Percentiles rank a stretch among this genome's conserved stretches.
phyloP scores from a whole-genome alignment of 805 yeast genomes.

The Saccharomyces paradoxus region DNA sequence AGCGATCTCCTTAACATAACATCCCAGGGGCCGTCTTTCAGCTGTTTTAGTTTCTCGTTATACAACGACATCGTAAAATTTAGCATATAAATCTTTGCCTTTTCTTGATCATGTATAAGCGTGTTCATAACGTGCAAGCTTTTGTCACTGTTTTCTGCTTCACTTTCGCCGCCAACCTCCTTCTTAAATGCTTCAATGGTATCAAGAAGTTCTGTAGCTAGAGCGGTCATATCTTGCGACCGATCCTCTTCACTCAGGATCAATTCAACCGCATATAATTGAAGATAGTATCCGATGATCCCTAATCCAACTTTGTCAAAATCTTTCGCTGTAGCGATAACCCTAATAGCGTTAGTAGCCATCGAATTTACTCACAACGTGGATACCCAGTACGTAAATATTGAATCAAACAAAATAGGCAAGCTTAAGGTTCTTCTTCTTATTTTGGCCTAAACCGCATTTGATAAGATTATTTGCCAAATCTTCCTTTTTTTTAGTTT shows the following conservation, averaged over 20 bases:
- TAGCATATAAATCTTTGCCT: slow-evolving; percentile 47
- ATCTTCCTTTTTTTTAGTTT: not conserved
- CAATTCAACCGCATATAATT: slow-evolving; percentile 62
- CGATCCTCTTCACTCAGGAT: slow-evolving; percentile 57
- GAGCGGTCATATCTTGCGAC: slow-evolving; percentile 45
- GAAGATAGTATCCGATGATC: slow-evolving; percentile 27
- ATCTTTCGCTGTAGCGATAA: slow-evolving; percentile 18
- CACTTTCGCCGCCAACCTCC: slow-evolving; percentile 20
- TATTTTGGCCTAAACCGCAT: not conserved
- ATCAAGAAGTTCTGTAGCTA: slow-evolving; percentile 58
- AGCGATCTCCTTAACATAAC: slow-evolving; percentile 18
- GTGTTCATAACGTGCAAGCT: slow-evolving; percentile 12
- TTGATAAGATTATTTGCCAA: not conserved
- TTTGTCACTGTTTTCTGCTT: slow-evolving; percentile 26
- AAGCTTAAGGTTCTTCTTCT: not conserved
- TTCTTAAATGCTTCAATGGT: slow-evolving; percentile 54
- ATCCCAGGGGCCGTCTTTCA: slow-evolving; percentile 42
- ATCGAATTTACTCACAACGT: not conserved
- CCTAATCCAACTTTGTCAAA: slow-evolving; percentile 20
- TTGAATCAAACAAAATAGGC: not conserved
- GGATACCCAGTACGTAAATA: not conserved
- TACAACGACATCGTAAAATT: slow-evolving; percentile 54
- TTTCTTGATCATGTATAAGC: slow-evolving; percentile 51
- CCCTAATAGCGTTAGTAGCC: slow-evolving; percentile 2
- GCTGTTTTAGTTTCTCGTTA: slow-evolving; percentile 37